Base-by-base conservation (phyloP, 2,329 filamentous ascomycete genomes). In the Trichoderma polysporum region DNA sequence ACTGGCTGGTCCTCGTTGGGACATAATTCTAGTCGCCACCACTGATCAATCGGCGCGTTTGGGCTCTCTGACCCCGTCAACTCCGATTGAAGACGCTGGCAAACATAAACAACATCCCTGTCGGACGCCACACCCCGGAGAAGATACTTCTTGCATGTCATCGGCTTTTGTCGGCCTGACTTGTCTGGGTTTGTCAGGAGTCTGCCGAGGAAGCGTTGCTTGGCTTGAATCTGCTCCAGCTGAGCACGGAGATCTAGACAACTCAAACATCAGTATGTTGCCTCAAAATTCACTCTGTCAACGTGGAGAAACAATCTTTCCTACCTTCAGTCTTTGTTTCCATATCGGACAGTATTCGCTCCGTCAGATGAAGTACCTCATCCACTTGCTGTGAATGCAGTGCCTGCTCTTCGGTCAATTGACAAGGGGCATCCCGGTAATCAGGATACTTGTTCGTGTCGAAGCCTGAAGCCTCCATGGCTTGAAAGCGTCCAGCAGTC, bases 11-110 rank as follows among this genome's bases (percentile, higher is more conserved):
- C 71, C 12, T 79, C 79, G 17, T 75, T 71, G 13, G 77, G 72
- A 25, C 74, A 73, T 68, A 82, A 85, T 39, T 80, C 77, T 53
- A 87, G 76, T 69, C 81, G 81, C 85, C 85, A 88, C 85, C 85
- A 88, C 71, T 86, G 85, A 61, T 86, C 84, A 17, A 69, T 69
- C 4, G 73, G 67, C 25, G 71, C 69, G 3, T 76, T 60, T 4
- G 69, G 67, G 35, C 77, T 79, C 1, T 75, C 78, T n/a, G 82
- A 56, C 17, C 84, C 80, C 58, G 82, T 80, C 35, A 82, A 71
- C 59, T 82, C 77, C 4, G 74, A 73, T 63, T 80, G 79, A 17
- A 77, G 72, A 41, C 81, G 77, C 66, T 78, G 79, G 70, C 85
- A 86, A 37, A 87, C 76, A 69, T 85, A 88, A 10, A 83, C 78